Evolutionary conservation across 1,284 basidiomycete genomes (phyloP).

Genomic region (Cutaneotrichosporon sp.): DNA sequence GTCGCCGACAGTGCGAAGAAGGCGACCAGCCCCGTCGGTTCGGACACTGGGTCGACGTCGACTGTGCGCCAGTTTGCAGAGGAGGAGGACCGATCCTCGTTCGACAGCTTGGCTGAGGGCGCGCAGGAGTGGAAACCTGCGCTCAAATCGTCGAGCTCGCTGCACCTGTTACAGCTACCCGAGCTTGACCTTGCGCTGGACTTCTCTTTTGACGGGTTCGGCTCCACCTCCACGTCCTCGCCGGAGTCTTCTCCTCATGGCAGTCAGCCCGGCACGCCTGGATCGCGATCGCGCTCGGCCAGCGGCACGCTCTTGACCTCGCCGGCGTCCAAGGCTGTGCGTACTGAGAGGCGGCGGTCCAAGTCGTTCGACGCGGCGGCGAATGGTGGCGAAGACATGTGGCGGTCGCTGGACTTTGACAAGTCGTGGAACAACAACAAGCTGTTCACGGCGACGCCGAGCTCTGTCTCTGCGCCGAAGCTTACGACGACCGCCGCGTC

Average conservation of each 20-base stretch:
- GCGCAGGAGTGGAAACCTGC: conserved; percentile 3
- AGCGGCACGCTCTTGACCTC: conserved; percentile 10
- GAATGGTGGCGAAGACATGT: conserved; percentile 7
- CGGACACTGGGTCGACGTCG: conserved; percentile 20
- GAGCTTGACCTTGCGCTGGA: conserved; percentile 51
- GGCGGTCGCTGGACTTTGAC: conserved; percentile 16
- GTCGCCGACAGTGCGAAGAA: neutral
- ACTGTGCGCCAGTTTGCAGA: conserved; percentile 18
- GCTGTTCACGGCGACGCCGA: conserved; percentile 27
- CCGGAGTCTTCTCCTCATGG: conserved; percentile 23
- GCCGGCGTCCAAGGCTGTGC: neutral
- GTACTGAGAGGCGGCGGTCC: conserved; percentile 20
- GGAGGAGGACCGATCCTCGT: neutral
- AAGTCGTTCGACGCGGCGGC: conserved; percentile 22
- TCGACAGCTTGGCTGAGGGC: neutral
- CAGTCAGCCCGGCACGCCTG: conserved; percentile 8
- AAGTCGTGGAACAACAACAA: conserved; percentile 23
- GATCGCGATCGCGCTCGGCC: conserved; percentile 8
- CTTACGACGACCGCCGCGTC: conserved; percentile 14
- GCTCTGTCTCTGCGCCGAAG: conserved; percentile 29
- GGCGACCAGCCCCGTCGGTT: conserved; percentile 23
- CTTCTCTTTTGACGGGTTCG: conserved; percentile 37
- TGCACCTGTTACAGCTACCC: conserved; percentile 43
- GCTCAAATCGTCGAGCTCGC: conserved; percentile 9
- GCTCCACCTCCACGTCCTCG: conserved; percentile 25